Evolutionary conservation across 2,329 filamentous ascomycete species (phyloP).

Genomic region (Paecilomyces variotii): DNA sequence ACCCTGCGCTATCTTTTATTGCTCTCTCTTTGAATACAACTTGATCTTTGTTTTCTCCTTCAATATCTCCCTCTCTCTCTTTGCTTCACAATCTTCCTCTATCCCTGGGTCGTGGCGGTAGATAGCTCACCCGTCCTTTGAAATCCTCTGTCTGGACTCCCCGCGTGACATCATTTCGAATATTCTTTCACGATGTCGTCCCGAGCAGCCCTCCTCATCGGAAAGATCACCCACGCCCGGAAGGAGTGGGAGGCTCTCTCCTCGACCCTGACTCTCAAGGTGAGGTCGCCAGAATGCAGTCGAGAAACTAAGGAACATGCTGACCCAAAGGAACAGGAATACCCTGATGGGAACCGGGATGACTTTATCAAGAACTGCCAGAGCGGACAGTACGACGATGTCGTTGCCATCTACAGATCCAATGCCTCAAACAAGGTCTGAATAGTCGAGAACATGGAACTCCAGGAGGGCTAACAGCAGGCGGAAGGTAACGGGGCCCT

Average conservation of each 20-base stretch:
- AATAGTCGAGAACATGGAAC: neutral
- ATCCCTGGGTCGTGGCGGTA: neutral
- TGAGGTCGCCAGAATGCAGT: constrained; percentile 7
- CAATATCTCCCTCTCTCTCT: neutral
- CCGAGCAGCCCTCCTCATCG: constrained; percentile 37
- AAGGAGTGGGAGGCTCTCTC: constrained; percentile 37
- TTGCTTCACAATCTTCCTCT: neutral
- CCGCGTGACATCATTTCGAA: constrained; percentile 2
- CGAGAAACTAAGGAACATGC: neutral
- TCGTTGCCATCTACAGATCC: constrained; percentile 51
- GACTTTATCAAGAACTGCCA: constrained; percentile 50
- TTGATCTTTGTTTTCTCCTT: neutral
- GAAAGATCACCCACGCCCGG: constrained; percentile 34
- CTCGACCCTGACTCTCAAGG: constrained; percentile 35
- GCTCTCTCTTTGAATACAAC: neutral
- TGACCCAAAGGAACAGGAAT: constrained; percentile 35
- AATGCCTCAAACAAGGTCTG: constrained; percentile 46
- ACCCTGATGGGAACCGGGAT: constrained; percentile 44
- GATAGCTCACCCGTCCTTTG: neutral
- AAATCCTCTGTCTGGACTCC: neutral
- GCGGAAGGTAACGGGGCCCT: constrained; percentile 36
- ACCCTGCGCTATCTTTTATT: neutral
- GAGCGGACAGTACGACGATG: constrained; percentile 47
- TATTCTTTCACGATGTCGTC: constrained; percentile 21
- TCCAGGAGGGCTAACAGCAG: neutral